Evolutionary conservation across 139 green algal genomes (phyloP).

Genomic region (Choricystis sp.): DNA sequence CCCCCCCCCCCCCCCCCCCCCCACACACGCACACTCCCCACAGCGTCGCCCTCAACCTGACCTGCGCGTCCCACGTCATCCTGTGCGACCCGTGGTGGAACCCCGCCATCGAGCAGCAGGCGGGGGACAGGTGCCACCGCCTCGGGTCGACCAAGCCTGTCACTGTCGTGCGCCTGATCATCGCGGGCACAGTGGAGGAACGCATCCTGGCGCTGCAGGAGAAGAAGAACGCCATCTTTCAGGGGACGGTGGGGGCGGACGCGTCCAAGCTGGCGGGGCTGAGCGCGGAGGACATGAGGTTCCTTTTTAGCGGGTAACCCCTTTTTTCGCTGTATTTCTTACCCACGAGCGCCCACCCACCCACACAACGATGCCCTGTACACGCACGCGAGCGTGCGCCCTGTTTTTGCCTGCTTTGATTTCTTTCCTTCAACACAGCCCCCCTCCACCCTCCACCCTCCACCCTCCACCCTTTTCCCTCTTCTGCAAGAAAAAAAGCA

Average conservation of each 20-base stretch:
- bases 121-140: constrained; percentile 43
- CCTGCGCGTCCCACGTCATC: constrained; percentile 59
- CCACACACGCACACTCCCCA: too few species aligned
- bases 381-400: constrained; percentile 44
- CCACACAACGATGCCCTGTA: constrained; percentile 20
- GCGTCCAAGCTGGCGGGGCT: constrained; percentile 55
- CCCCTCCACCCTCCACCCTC: background rate
- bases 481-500: too few species aligned
- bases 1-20: too few species aligned
- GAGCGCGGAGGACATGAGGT: constrained; percentile 79
- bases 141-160: constrained; percentile 77
- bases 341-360: too few species aligned
- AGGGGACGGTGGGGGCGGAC: constrained; percentile 72
- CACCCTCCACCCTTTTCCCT: background rate
- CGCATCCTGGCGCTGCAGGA: constrained; percentile 78
- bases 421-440: background rate
- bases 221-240: constrained; percentile 58
- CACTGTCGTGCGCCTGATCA: constrained; percentile 60
- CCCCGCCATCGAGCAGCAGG: constrained; percentile 48
- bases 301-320: too few species aligned
- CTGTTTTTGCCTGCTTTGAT: constrained; percentile 23
- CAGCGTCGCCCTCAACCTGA: constrained; percentile 79
- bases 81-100: constrained; percentile 82
- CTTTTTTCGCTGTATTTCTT: too few species aligned
- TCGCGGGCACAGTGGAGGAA: constrained; percentile 79